phyloP scores from a whole-genome alignment of 2,329 filamentous ascomycete species.

The Madurella fahalii region DNA sequence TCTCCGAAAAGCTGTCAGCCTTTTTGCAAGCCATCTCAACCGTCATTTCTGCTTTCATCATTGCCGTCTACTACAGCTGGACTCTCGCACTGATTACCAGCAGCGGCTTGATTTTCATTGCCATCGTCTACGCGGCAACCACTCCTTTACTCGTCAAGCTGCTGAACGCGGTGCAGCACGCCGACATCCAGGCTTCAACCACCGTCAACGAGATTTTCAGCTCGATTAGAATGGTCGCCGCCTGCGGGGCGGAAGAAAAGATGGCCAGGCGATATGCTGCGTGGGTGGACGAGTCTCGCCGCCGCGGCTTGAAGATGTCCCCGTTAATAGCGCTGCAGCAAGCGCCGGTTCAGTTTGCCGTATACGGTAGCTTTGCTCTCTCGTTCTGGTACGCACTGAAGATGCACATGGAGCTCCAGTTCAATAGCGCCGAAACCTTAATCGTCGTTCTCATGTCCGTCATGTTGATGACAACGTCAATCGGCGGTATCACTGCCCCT shows the following conservation, averaged over 20 bases:
- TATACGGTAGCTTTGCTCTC: slow-evolving; percentile 46
- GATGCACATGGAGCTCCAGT: slow-evolving; percentile 43
- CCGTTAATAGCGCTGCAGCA: slow-evolving; percentile 30
- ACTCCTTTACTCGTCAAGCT: slow-evolving; percentile 54
- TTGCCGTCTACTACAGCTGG: slow-evolving; percentile 56
- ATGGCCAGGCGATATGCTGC: slow-evolving; percentile 49
- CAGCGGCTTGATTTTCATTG: slow-evolving; percentile 52
- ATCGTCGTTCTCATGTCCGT: slow-evolving; percentile 55
- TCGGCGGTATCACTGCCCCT: slow-evolving; percentile 54
- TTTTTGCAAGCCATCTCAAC: slow-evolving; percentile 54
- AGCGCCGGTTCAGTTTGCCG: slow-evolving; percentile 31
- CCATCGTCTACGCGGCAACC: slow-evolving; percentile 43
- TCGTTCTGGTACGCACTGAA: slow-evolving; percentile 60
- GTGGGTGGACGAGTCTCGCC: slow-evolving; percentile 51
- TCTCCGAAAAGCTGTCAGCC: slow-evolving; percentile 57
- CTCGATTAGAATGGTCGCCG: slow-evolving; percentile 57
- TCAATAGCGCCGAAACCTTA: slow-evolving; percentile 50
- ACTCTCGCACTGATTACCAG: slow-evolving; percentile 55
- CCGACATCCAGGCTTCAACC: slow-evolving; percentile 54
- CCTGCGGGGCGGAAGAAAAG: slow-evolving; percentile 56
- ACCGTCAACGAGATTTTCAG: slow-evolving; percentile 58
- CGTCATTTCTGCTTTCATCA: slow-evolving; percentile 48
- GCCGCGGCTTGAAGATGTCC: slow-evolving; percentile 28
- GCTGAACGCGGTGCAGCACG: slow-evolving; percentile 40
- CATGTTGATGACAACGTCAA: slow-evolving; percentile 53